These are phyloP conservation scores for Ulmus americana DNA, from an alignment of 331 rosid species.

Conservation along the genomic window DNA sequence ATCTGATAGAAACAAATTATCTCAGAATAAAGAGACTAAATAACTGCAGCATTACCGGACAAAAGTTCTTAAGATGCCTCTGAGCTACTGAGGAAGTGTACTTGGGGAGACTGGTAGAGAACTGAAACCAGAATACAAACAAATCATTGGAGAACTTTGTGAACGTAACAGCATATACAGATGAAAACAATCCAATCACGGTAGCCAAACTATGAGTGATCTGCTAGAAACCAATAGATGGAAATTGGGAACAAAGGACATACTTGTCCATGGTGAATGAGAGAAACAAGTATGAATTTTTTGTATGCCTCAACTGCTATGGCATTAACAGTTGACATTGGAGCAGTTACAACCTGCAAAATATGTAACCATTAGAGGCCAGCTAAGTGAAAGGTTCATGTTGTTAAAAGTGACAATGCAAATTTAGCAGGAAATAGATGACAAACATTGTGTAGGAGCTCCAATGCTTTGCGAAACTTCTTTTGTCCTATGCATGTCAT, in stretches of 20 bases:
- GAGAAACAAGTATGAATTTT: conserved; percentile 73
- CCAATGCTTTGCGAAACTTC: conserved; percentile 75
- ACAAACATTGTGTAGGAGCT: conserved; percentile 83
- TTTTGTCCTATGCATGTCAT: conserved; percentile 92
- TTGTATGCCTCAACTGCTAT: conserved; percentile 91
- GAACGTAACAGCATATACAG: background rate
- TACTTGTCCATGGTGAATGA: conserved; percentile 82
- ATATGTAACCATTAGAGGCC: conserved; percentile 19
- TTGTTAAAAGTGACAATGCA: conserved; percentile 18
- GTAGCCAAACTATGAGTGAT: background rate
- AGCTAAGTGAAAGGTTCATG: conserved; percentile 9
- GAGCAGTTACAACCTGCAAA: conserved; percentile 88
- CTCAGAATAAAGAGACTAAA: conserved; percentile 1
- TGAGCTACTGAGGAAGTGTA: conserved; percentile 74
- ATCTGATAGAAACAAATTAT: background rate
- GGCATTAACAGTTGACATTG: conserved; percentile 65
- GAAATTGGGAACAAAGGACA: conserved; percentile 17
- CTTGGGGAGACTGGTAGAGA: conserved; percentile 68
- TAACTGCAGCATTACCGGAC: conserved; percentile 49
- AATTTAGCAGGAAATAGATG: conserved; percentile 15
- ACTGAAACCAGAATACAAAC: conserved; percentile 41
- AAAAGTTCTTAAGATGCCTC: conserved; percentile 63
- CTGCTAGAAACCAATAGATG: background rate
- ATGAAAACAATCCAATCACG: background rate
- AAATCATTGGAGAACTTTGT: background rate